Conservation (phyloP, 768 basidiomycete species). For the Kwoniella shandongensis region DNA sequence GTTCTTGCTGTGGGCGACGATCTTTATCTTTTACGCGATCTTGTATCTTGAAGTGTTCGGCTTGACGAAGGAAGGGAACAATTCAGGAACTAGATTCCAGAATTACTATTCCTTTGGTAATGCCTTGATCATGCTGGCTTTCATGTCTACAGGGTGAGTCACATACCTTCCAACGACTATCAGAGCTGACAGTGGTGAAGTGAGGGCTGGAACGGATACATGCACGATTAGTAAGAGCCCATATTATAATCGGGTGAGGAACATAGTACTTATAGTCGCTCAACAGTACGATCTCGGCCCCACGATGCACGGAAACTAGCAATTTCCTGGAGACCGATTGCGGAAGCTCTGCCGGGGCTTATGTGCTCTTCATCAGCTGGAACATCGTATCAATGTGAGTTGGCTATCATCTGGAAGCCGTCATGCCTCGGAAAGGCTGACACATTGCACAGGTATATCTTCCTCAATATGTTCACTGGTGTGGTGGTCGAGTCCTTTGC, state of each 20-base stretch:
- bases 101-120: constrained; percentile 80
- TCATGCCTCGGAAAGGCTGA: not conserved
- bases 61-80: constrained; percentile 77
- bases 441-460: constrained; percentile 71
- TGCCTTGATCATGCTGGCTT: constrained; percentile 81
- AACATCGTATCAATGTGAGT: constrained; percentile 86
- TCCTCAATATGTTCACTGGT: constrained; percentile 94
- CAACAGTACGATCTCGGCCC: constrained; percentile 71
- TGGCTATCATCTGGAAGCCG: not conserved
- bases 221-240: constrained; percentile 92
- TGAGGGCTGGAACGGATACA: constrained; percentile 94
- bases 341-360: constrained; percentile 79
- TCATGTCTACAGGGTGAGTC: constrained; percentile 87
- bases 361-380: constrained; percentile 87
- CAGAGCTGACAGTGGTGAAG: constrained; percentile 54
- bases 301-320: constrained; percentile 69
- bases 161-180: not conserved
- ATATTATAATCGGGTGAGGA: no score
- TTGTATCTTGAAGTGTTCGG: constrained; percentile 87
- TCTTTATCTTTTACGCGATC: constrained; percentile 90
- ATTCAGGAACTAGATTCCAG: constrained; percentile 62
- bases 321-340: constrained; percentile 73
- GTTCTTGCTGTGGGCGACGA: constrained; percentile 78
- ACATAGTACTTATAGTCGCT: no score
- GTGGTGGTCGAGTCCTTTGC: constrained; percentile 94